Base-by-base conservation (phyloP, 352 stramenopile genomes). In the Globisporangium parvum region DNA sequence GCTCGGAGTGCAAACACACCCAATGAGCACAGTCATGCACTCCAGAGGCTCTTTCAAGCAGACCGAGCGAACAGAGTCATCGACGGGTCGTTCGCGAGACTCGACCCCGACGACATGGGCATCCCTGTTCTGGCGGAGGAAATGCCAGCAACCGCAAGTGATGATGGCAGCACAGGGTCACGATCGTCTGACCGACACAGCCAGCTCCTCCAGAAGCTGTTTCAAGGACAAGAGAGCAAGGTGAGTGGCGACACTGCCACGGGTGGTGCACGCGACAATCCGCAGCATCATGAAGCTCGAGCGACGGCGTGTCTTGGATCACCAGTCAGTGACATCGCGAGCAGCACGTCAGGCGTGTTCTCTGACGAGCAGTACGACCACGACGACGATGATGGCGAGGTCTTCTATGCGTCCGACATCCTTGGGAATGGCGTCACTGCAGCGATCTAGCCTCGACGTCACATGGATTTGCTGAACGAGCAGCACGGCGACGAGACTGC, bases 361-460 rank as follows among this genome's bases (percentile, higher is more conserved):
- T 46, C 23, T 17, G 15, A 8, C 41, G 9, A 33, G 20, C 46
- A 37, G n/a, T 11, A 33, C 46, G 21, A n/a, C 21, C 15, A 51
- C 18, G 59, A 49, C 5, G 49, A 59, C 28, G 37, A 67, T 14
- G 67, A 66, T 37, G 51, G 51, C 45, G 69, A 69, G 35, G 62
- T 85, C 14, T 85, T 75, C 37, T 83, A 79, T 57, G 70, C 73
- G 1, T 83, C 75, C 2, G 73, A 85, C 48, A 75, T 84, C 35
- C 23, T 75, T 9, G 57, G 10, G 37, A 70, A 18, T 17, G 57
- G 8, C 17, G 46, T 33, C 31, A 48, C 31, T 31, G 50, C 23
- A n/a, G 61, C 73, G 28, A 63, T 69, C 6, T 51, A 70, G 18
- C 62, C 67, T 20, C 66, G 59, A 10, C 71, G 54, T 14, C 60